Evolutionary conservation across 1,139 yeast species (phyloP), one percentile per base, ranked within the genome.

Genomic region (Pneumocystis carinii): DNA sequence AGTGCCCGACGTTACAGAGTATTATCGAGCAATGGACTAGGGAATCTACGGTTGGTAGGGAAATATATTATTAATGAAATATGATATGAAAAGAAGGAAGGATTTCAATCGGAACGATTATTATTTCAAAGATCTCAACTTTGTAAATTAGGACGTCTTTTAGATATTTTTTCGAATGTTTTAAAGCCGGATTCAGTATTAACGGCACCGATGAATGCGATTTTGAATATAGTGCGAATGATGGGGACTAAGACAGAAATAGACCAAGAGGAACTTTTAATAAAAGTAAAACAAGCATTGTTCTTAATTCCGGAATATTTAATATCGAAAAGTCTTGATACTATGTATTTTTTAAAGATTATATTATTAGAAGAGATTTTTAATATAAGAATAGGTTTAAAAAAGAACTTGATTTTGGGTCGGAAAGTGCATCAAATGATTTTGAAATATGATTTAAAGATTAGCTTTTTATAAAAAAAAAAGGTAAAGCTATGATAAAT

Each of bases 1-100:
- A 48, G 55, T 48, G 55, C 42, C 41, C 62, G 38, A 57, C 60
- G 10, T 37, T 63, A 10, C 60, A 58, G 2, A 59, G 41, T 4
- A 55, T 56, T 29, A 39, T 63, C n/a, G 59, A 57, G 3, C 59
- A 53, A 8, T 63, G 64, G 64, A 63, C 64, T 1, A 42, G 59
- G 14, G 55, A 17, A 3, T 61, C 59, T 12, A 19, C 55, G 4
- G 10, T 48, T n/a, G 55, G 55, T 48, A 48, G 12, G 55, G 6
- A 24, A 15, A 48, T 15, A 1, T 10, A n/a, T 10, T 42, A 14
- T 10, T 42, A 14, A 37, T 14, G 27, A 53, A 57, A 6, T 29
- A n/a, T 36, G 36, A 35, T 8, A 42, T 59, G n/a, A 39, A 42
- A 12, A 32, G 35, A 32, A 59, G 19, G 2, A 24, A 48, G 55